Evolutionary conservation across 768 basidiomycete species (phyloP).

Genomic region (Podaxis mareebaensis): DNA sequence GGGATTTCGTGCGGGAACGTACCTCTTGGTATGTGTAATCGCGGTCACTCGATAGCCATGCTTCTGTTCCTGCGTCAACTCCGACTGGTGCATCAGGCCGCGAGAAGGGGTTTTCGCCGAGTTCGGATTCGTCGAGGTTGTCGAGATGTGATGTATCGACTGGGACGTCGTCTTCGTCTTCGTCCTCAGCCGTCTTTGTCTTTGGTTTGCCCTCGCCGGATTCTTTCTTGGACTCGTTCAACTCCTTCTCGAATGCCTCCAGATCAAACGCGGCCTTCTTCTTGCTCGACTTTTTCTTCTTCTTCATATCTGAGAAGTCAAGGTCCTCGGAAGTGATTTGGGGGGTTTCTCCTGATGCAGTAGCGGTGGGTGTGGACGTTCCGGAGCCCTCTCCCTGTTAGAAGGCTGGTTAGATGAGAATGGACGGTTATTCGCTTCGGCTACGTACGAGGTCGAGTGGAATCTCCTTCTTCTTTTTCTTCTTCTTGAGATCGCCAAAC

Average conservation of each 20-base stretch:
- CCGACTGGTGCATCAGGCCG: slow-evolving; percentile 54
- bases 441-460: slow-evolving; percentile 74
- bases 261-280: slow-evolving; percentile 90
- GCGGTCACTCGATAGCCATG: slow-evolving; percentile 91
- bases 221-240: slow-evolving; percentile 71
- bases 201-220: slow-evolving; percentile 37
- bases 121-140: slow-evolving; percentile 76
- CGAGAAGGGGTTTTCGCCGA: slow-evolving; percentile 89
- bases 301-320: slow-evolving; percentile 95
- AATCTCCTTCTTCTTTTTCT: slow-evolving; percentile 92
- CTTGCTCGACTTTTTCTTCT: slow-evolving; percentile 86
- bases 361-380: slow-evolving; percentile 56
- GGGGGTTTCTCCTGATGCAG: slow-evolving; percentile 37
- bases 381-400: slow-evolving; percentile 66
- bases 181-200: slow-evolving; percentile 42
- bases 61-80: slow-evolving; percentile 75
- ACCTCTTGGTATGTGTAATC: slow-evolving; percentile 98
- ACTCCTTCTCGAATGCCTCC: slow-evolving; percentile 93
- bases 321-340: slow-evolving; percentile 72
- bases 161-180: slow-evolving; percentile 53
- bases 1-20: slow-evolving; percentile 19
- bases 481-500: slow-evolving; percentile 90
- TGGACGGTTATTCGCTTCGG: slow-evolving; percentile 8
- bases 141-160: slow-evolving; percentile 66
- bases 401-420: slow-evolving; percentile 1